Evolutionary conservation across 345 rosid genomes (phyloP).

Genomic region (Excoecaria cochinchinensis): DNA sequence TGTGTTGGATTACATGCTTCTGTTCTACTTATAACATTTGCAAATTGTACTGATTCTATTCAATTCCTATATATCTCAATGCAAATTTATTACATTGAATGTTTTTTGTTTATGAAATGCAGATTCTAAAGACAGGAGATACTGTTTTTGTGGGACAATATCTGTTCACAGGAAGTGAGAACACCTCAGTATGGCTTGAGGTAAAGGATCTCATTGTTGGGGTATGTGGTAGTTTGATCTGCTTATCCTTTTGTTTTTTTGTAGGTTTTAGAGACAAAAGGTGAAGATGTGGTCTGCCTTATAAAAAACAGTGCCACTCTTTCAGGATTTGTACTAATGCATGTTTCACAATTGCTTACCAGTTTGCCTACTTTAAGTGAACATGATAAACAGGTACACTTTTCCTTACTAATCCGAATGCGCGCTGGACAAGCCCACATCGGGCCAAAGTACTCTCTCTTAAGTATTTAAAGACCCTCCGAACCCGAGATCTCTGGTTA

Average conservation of each 20-base stretch:
- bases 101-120: conserved; percentile 7
- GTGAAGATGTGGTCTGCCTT: conserved; percentile 29
- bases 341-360: conserved; percentile 25
- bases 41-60: not conserved
- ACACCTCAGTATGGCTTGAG: conserved; percentile 40
- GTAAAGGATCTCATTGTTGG: not conserved
- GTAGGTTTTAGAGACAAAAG: conserved; percentile 35
- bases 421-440: no score
- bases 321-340: conserved; percentile 31
- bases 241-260: not conserved
- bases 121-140: conserved; percentile 37
- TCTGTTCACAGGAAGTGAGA: conserved; percentile 39
- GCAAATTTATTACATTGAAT: no score
- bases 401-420: not conserved
- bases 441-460: no score
- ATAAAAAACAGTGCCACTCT: conserved; percentile 38
- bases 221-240: not conserved
- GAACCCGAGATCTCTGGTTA: no score
- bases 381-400: conserved; percentile 33
- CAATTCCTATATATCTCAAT: no score
- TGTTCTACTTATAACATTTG: no score
- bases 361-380: conserved; percentile 35
- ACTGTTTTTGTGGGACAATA: conserved; percentile 38
- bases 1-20: not conserved
- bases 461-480: no score